phyloP scores from a whole-genome alignment of 768 basidiomycete species.

The Collybia nuda region DNA sequence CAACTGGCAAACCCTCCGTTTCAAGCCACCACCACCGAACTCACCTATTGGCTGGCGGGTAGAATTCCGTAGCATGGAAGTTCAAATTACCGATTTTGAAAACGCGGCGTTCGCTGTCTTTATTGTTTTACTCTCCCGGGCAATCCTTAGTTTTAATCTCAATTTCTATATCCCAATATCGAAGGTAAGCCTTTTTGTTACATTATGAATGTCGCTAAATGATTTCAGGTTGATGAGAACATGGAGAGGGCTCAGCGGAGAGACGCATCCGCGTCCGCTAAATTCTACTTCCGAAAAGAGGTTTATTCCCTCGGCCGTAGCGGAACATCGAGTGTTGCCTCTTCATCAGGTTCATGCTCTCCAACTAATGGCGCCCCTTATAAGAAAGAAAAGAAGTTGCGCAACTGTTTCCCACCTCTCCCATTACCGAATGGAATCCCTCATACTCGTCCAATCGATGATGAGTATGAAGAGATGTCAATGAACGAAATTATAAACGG shows the following conservation, averaged over 20 bases:
- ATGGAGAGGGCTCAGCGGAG: slow-evolving; percentile 89
- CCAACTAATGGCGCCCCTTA: slow-evolving; percentile 32
- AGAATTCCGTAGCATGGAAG: slow-evolving; percentile 98
- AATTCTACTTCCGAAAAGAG: slow-evolving; percentile 89
- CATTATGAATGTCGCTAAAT: neutral
- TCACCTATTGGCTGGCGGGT: slow-evolving; percentile 97
- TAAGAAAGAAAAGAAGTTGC: slow-evolving; percentile 63
- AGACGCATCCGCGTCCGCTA: slow-evolving; percentile 70
- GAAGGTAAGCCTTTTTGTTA: slow-evolving; percentile 51
- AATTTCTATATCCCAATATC: slow-evolving; percentile 98
- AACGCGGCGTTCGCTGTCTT: slow-evolving; percentile 97
- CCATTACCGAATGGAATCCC: slow-evolving; percentile 47
- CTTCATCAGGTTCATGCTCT: slow-evolving; percentile 43
- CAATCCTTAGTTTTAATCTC: slow-evolving; percentile 86
- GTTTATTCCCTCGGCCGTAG: slow-evolving; percentile 63
- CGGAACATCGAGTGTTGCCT: slow-evolving; percentile 40
- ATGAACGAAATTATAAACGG: slow-evolving; percentile 93
- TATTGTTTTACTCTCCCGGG: slow-evolving; percentile 90
- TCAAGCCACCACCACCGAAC: slow-evolving; percentile 95
- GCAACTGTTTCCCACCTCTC: slow-evolving; percentile 68
- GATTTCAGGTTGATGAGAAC: slow-evolving; percentile 88
- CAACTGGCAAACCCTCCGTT: slow-evolving; percentile 98
- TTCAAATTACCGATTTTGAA: slow-evolving; percentile 98
- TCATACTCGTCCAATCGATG: slow-evolving; percentile 50
- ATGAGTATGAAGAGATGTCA: slow-evolving; percentile 92